phyloP scores from a whole-genome alignment of 257 asterid species.

The Fraxinus excelsior region DNA sequence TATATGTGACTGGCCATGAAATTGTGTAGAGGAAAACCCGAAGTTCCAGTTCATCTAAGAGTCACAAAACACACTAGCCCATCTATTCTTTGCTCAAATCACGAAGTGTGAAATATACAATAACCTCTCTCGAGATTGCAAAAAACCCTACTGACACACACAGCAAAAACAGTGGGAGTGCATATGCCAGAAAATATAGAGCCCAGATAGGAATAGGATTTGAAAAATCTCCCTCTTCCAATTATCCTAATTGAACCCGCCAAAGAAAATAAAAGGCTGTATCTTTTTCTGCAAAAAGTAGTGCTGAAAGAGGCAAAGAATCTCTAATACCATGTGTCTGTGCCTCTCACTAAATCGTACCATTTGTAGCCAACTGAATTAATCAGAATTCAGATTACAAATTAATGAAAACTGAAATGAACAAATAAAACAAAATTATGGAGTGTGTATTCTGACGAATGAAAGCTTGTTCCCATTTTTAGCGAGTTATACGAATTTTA shows the following conservation, averaged over 20 bases:
- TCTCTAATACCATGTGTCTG: slow-evolving; percentile 34
- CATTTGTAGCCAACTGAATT: slow-evolving; percentile 23
- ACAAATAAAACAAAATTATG: background rate
- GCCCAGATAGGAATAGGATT: slow-evolving; percentile 2
- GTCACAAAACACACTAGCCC: background rate
- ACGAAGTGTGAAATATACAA: background rate
- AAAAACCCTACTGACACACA: slow-evolving; percentile 1
- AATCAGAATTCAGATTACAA: background rate
- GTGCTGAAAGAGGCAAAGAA: slow-evolving; percentile 22
- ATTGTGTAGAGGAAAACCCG: too few relatives aligned
- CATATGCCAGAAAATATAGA: background rate
- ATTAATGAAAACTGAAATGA: background rate
- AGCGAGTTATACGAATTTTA: background rate
- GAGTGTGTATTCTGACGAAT: background rate
- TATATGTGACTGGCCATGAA: background rate
- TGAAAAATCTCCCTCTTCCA: background rate
- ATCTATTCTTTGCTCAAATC: background rate
- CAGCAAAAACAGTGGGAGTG: background rate
- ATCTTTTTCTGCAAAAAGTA: background rate
- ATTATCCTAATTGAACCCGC: too few relatives aligned
- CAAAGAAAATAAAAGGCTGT: background rate
- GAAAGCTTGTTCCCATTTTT: background rate
- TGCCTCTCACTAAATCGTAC: slow-evolving; percentile 19
- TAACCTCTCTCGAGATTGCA: slow-evolving; percentile 16
- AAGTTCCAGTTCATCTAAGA: background rate